A percentile compares a stretch with the other conserved stretches of the same genome.
Conservation (phyloP, 2,329 filamentous ascomycete genomes). For the Exophiala dermatitidis region DNA sequence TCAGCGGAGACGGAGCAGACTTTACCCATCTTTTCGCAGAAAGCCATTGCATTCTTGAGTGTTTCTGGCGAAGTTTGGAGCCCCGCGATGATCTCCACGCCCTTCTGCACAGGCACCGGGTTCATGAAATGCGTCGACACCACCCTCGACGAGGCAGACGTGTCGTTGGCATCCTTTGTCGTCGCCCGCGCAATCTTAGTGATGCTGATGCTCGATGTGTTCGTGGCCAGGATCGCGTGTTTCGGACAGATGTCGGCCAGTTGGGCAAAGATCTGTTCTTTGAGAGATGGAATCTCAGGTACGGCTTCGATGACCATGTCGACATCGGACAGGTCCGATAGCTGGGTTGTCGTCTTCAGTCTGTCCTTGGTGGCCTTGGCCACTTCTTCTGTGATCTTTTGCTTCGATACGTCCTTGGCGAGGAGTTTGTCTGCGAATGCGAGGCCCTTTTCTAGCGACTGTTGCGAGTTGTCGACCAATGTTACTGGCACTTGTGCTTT, state of each 20-base stretch:
- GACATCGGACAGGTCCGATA: constrained; percentile 71
- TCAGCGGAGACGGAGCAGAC: constrained; percentile 80
- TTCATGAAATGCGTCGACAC: constrained; percentile 99
- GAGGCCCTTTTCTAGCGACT: constrained; percentile 79
- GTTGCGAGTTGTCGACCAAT: constrained; percentile 75
- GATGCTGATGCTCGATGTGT: constrained; percentile 98
- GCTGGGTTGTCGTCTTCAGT: constrained; percentile 61
- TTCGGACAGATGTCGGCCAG: constrained; percentile 73
- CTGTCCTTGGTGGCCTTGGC: constrained; percentile 65
- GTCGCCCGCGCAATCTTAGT: constrained; percentile 81
- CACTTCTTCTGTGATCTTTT: constrained; percentile 72
- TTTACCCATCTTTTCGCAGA: constrained; percentile 91
- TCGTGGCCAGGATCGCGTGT: constrained; percentile 88
- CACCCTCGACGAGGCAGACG: constrained; percentile 75
- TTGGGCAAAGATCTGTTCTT: constrained; percentile 76
- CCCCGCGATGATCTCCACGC: constrained; percentile 93
- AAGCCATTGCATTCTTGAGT: constrained; percentile 70
- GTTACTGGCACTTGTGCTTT: constrained; percentile 77
- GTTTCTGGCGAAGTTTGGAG: constrained; percentile 83
- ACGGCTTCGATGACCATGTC: constrained; percentile 98
- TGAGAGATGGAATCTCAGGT: constrained; percentile 81
- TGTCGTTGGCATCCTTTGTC: constrained; percentile 73
- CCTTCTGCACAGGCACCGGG: constrained; percentile 91
- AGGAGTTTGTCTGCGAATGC: constrained; percentile 95
- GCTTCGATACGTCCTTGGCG: constrained; percentile 84